Evolutionary conservation across 2,329 filamentous ascomycete genomes (phyloP), one percentile per base, ranked within the genome.

Genomic region (Calycina herbarum): DNA sequence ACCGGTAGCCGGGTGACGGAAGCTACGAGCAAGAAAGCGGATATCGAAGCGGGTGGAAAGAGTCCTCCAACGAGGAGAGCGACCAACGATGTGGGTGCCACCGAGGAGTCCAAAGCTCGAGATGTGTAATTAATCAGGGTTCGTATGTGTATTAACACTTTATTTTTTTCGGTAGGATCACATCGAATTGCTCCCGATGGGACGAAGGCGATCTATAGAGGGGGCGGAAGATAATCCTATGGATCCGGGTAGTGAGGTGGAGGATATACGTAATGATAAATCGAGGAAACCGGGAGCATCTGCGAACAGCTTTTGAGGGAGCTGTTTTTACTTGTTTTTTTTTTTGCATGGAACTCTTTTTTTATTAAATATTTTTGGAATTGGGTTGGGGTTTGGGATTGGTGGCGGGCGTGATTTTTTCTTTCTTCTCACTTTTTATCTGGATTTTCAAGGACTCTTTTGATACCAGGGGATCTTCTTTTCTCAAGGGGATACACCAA

Each of bases 71-170:
- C 63, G 8, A 64, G 67, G 64, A 45, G 40, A n/a, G 51, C 29
- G 40, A 64, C 58, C 48, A 45, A 70, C 57, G 67, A 68, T 63
- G 67, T 69, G 66, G 66, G 68, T 71, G 64, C 33, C 45, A 40
- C 33, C 40, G 62, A 27, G 48, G 57, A 61, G 35, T 57, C 29
- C 45, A 35, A 42, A 31, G 57, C 48, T 38, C 48, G 61, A 62
- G 45, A 59, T 57, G 57, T n/a, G 15, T 51, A 40, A 31, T 61
- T 29, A 29, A 29, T 29, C 27, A 29, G 7, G 17, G 20, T 27
- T 51, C 29, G 42, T 58, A 17, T 35, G 20, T 62, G 59, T 63
- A 51, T 64, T 66, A 66, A 64, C 56, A 64, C 33, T 24, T 59
- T 29, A 29, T 64, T 27, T 11, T 54, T 54, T 54, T 51, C 45